phyloP scores from a whole-genome alignment of 176 grass and related monocot species.

The Stipa capillata region DNA sequence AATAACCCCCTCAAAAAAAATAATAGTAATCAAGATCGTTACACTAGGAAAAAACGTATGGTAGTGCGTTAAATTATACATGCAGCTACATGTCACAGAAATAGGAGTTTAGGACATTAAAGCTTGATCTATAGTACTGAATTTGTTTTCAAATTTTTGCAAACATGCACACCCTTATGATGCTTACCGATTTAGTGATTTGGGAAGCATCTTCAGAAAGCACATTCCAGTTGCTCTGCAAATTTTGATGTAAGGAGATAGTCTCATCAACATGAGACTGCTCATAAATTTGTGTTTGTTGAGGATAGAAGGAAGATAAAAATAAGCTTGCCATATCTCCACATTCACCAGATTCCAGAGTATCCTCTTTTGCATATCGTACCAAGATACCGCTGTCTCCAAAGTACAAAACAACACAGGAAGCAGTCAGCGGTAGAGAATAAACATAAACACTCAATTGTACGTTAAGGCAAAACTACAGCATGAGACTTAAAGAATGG shows the following conservation, averaged over 20 bases:
- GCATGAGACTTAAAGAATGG: neutral
- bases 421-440: neutral
- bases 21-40: too few relatives aligned
- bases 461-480: neutral
- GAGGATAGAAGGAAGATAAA: constrained; percentile 29
- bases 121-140: neutral
- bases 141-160: too few relatives aligned
- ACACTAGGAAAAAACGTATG: neutral
- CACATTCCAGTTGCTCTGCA: constrained; percentile 21
- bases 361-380: constrained; percentile 15
- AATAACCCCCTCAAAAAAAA: too few relatives aligned
- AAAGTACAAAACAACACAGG: neutral
- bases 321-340: constrained; percentile 33
- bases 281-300: constrained; percentile 21
- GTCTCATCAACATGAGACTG: constrained; percentile 31
- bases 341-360: constrained; percentile 22
- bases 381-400: constrained; percentile 25
- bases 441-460: neutral
- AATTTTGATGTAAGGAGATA: constrained; percentile 23
- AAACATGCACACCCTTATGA: neutral
- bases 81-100: neutral
- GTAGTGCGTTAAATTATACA: neutral
- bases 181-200: constrained; percentile 13
- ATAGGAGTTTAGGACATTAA: neutral
- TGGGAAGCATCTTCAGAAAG: constrained; percentile 1